Evolutionary conservation across 2,329 filamentous ascomycete genomes (phyloP).

Genomic region (Colletotrichum horii): DNA sequence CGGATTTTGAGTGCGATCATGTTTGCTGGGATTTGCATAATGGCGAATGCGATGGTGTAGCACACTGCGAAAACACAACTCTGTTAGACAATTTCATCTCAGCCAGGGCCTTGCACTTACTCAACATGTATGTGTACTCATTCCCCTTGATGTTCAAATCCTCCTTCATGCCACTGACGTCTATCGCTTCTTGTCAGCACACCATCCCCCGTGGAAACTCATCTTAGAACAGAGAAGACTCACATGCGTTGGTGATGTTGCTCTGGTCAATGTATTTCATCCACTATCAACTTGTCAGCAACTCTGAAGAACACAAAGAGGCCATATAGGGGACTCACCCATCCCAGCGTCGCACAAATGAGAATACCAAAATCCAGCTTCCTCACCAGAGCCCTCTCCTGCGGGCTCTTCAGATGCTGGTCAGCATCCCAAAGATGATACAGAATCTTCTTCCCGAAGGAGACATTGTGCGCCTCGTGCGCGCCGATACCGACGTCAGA

Average conservation of each 20-base stretch:
- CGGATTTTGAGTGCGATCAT: constrained; percentile 66
- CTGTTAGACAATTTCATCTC: background rate
- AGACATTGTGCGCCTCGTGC: background rate
- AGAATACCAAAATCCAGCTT: constrained; percentile 4
- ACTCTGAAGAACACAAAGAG: fast-evolving
- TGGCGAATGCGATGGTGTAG: constrained; percentile 61
- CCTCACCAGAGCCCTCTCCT: background rate
- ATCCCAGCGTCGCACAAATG: background rate
- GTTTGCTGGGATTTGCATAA: constrained; percentile 71
- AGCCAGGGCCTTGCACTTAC: background rate
- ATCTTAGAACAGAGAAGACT: background rate
- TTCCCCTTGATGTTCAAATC: background rate
- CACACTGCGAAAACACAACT: background rate
- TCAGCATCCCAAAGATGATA: constrained; percentile 5
- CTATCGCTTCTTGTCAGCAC: background rate
- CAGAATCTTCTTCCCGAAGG: background rate
- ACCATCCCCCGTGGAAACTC: fast-evolving
- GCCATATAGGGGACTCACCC: background rate
- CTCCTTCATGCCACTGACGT: constrained; percentile 1
- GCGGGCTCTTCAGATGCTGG: background rate
- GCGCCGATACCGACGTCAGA: background rate
- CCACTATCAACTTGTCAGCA: background rate
- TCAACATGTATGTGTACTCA: constrained; percentile 8
- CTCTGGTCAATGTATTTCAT: constrained; percentile 15
- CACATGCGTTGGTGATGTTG: constrained; percentile 8